Conservation (phyloP, 176 grass and related monocot genomes). For the Paspalum notatum region DNA sequence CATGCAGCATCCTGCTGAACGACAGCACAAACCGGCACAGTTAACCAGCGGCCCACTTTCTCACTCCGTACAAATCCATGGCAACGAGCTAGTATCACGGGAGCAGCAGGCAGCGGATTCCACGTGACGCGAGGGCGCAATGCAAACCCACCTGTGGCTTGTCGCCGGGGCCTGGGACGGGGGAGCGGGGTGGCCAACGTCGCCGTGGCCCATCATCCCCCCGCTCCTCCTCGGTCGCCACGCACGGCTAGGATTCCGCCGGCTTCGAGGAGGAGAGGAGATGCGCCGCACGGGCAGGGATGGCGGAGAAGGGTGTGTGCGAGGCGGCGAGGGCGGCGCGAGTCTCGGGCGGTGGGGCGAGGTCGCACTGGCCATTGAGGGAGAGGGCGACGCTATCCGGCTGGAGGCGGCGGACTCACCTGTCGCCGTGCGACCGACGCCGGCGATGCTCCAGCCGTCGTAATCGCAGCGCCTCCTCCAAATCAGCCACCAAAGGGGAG, state of each 20-base stretch:
- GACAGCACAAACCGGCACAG: background rate
- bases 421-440: too few species aligned
- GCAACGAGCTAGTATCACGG: background rate
- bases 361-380: too few species aligned
- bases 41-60: background rate
- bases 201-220: constrained; percentile 55
- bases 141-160: constrained; percentile 41
- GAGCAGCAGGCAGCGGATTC: background rate
- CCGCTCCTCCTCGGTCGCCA: background rate
- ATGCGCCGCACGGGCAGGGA: too few species aligned
- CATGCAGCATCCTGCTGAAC: constrained; percentile 26
- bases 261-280: constrained; percentile 2
- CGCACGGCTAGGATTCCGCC: background rate
- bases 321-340: too few species aligned
- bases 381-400: too few species aligned
- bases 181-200: constrained; percentile 25
- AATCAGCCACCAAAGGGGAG: too few species aligned
- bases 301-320: too few species aligned
- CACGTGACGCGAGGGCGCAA: background rate
- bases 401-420: too few species aligned
- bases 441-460: too few species aligned
- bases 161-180: constrained; percentile 46
- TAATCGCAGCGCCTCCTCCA: too few species aligned
- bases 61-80: background rate
- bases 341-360: too few species aligned